Percentiles rank a stretch among this genome's conserved stretches.
phyloP scores from a whole-genome alignment of 768 basidiomycete genomes.

The Leccinellum luteum region DNA sequence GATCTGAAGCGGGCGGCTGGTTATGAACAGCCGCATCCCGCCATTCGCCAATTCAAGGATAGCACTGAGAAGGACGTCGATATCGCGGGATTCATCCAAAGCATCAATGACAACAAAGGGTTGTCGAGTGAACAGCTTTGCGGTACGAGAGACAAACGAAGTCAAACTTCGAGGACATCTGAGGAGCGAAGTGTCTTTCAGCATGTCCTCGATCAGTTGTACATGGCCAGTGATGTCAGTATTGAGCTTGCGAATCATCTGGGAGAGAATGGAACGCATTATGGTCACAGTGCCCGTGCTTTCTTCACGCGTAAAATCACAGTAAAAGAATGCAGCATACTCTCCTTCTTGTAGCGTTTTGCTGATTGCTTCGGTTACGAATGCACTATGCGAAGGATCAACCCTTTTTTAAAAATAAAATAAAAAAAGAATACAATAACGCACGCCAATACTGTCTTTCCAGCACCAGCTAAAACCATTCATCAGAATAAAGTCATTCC shows the following conservation, averaged over 20 bases:
- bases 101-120: slow-evolving; percentile 16
- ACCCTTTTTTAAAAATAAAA: too few relatives aligned
- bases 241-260: slow-evolving; percentile 6
- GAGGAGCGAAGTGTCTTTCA: not conserved
- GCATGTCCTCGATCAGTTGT: not conserved
- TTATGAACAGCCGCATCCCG: slow-evolving; percentile 11
- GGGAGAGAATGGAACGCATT: slow-evolving; percentile 15
- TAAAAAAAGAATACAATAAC: not conserved
- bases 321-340: slow-evolving; percentile 16
- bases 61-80: not conserved
- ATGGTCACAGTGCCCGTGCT: not conserved
- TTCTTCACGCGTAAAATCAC: slow-evolving; percentile 11
- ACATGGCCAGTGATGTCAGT: too few relatives aligned
- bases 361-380: not conserved
- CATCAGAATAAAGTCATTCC: not conserved
- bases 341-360: not conserved
- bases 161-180: not conserved
- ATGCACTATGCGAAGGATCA: not conserved
- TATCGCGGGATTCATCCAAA: slow-evolving; percentile 15
- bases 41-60: not conserved
- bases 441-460: slow-evolving; percentile 16
- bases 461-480: slow-evolving; percentile 11
- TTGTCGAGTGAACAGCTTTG: not conserved
- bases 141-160: not conserved
- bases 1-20: slow-evolving; percentile 8